Evolutionary conservation across 78 protist genomes (phyloP).

Genomic region (Chrysochromulina parva): DNA sequence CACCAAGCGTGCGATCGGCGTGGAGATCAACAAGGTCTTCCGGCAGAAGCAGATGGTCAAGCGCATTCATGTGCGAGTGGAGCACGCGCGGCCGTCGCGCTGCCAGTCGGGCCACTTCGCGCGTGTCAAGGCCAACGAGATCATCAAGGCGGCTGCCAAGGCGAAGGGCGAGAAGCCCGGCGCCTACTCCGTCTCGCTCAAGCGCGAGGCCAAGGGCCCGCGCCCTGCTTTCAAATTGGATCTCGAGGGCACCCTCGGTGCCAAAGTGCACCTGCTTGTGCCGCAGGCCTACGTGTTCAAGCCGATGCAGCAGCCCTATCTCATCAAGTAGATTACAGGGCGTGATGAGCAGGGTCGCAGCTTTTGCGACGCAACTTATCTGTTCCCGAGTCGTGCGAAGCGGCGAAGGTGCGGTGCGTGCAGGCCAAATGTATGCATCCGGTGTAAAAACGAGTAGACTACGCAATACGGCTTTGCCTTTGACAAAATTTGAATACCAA

Average conservation of each 20-base stretch:
- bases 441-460: no score
- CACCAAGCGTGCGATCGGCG: slow-evolving; percentile 97
- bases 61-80: slow-evolving; percentile 97
- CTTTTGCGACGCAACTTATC: no score
- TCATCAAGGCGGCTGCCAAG: slow-evolving; percentile 42
- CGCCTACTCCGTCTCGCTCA: not conserved
- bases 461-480: no score
- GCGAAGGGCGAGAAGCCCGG: not conserved
- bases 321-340: no score
- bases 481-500: no score
- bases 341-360: no score
- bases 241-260: not conserved
- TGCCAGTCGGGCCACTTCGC: slow-evolving; percentile 88
- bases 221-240: not conserved
- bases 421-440: no score
- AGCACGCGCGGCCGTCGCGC: slow-evolving; percentile 95
- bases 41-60: slow-evolving; percentile 91
- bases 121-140: slow-evolving; percentile 69
- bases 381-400: no score
- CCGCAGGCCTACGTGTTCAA: slow-evolving; percentile 10
- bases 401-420: no score
- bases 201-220: slow-evolving; percentile 28
- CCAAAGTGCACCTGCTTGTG: not conserved
- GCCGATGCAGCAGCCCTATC: not conserved
- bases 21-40: slow-evolving; percentile 78